These are phyloP conservation scores for Solanum gandarillasii DNA, from an alignment of 257 asterid genomes.

Conservation along the genomic window DNA sequence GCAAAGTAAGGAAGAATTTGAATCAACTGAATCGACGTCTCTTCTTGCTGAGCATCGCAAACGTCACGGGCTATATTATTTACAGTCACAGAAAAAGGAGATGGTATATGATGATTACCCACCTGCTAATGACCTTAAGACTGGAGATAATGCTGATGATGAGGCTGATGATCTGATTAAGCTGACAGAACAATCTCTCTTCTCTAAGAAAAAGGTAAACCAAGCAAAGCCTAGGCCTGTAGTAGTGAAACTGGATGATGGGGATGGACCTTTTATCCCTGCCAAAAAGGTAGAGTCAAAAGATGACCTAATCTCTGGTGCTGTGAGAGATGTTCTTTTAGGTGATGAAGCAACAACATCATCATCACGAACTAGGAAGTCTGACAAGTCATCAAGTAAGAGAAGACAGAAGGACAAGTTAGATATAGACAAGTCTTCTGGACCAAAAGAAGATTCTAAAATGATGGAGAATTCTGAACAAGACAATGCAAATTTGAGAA, in stretches of 20 bases:
- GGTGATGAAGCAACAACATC: conserved; percentile 67
- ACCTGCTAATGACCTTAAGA: conserved; percentile 56
- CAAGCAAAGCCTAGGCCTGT: conserved; percentile 73
- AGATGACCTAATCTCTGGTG: conserved; percentile 63
- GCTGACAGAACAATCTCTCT: conserved; percentile 67
- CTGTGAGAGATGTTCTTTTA: conserved; percentile 73
- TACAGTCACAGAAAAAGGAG: conserved; percentile 47
- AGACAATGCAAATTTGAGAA: conserved; percentile 26
- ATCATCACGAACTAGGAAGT: conserved; percentile 27
- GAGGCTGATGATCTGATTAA: conserved; percentile 52
- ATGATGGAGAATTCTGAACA: conserved; percentile 19
- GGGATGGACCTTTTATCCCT: conserved; percentile 23
- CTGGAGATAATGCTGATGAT: conserved; percentile 25
- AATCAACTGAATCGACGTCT: conserved; percentile 55
- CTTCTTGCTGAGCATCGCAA: conserved; percentile 77
- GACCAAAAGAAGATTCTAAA: conserved; percentile 9
- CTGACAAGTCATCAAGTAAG: conserved; percentile 32
- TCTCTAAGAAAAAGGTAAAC: conserved; percentile 41
- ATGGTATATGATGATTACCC: conserved; percentile 43
- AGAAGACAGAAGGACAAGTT: conserved; percentile 28
- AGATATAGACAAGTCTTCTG: conserved; percentile 10
- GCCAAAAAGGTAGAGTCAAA: conserved; percentile 27
- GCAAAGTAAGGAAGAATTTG: conserved; percentile 43
- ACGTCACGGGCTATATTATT: conserved; percentile 79
- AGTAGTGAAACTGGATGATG: conserved; percentile 81